These are phyloP conservation scores for Solanum pinnatisectum DNA, from an alignment of 257 asterid genomes.

Conservation along the genomic window DNA sequence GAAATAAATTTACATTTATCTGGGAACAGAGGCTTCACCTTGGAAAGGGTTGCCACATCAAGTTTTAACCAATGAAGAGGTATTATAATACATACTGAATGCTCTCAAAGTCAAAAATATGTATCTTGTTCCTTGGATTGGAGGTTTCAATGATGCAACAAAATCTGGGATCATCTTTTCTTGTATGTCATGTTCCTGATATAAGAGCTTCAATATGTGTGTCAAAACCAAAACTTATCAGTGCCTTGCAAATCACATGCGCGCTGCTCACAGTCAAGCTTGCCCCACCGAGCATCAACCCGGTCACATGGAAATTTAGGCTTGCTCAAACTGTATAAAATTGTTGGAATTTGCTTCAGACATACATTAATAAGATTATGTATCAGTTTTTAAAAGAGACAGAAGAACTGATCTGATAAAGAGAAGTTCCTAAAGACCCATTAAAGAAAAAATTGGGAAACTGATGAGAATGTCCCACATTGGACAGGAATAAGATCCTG, in stretches of 20 bases:
- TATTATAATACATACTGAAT: not conserved
- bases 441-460: not conserved
- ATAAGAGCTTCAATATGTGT: slow-evolving; percentile 3
- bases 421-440: not conserved
- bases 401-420: not conserved
- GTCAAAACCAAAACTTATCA: slow-evolving; percentile 25
- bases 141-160: not conserved
- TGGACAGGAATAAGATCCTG: not conserved
- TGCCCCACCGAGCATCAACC: slow-evolving; percentile 96
- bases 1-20: not conserved
- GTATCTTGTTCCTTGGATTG: not conserved
- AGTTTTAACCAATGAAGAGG: not conserved
- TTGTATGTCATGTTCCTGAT: not conserved
- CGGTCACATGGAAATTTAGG: slow-evolving; percentile 65
- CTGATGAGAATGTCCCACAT: not conserved
- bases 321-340: slow-evolving; percentile 63
- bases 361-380: not conserved
- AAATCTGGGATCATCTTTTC: not conserved
- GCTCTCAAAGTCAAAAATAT: not conserved
- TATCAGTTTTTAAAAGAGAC: not conserved
- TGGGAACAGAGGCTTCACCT: not conserved
- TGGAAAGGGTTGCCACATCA: not conserved
- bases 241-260: slow-evolving; percentile 74
- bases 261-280: slow-evolving; percentile 84
- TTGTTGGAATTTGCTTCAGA: not conserved